Evolutionary conservation across 2,329 filamentous ascomycete species (phyloP).

Genomic region (Nemania diffusa): DNA sequence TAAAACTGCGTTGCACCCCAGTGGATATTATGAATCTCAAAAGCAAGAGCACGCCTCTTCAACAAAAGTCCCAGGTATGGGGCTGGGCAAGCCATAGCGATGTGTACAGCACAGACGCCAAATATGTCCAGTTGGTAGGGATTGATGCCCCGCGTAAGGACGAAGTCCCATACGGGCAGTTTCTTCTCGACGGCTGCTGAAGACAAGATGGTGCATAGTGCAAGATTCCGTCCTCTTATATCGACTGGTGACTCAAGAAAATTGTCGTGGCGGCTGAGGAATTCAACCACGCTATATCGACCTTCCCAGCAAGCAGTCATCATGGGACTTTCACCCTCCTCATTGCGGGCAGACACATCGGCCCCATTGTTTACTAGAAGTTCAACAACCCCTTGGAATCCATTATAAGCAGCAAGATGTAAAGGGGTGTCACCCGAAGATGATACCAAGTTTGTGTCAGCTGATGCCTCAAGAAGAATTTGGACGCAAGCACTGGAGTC

Average conservation of each 20-base stretch:
- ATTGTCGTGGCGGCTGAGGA: not conserved
- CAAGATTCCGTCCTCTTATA: not conserved
- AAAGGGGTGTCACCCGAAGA: not conserved
- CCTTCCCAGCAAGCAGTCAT: not conserved
- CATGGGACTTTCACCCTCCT: not conserved
- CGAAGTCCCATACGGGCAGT: not conserved
- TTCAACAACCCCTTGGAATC: slow-evolving; percentile 3
- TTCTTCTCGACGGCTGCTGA: not conserved
- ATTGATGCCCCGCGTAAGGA: not conserved
- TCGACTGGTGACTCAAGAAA: not conserved
- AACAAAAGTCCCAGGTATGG: not conserved
- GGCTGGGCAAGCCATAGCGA: too few species aligned
- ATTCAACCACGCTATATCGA: not conserved
- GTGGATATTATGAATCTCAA: slow-evolving; percentile 7
- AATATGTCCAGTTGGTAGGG: not conserved
- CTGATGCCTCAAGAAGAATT: not conserved
- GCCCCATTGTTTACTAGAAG: slow-evolving; percentile 7
- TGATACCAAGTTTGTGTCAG: not conserved
- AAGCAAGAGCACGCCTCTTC: slow-evolving; percentile 11
- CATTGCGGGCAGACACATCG: too few species aligned
- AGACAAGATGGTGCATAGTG: not conserved
- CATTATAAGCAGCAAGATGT: not conserved
- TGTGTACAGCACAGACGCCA: not conserved
- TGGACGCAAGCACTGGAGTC: not conserved
- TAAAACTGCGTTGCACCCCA: not conserved